Conservation (phyloP, 352 stramenopile genomes). For the Lagenidium sp. region DNA sequence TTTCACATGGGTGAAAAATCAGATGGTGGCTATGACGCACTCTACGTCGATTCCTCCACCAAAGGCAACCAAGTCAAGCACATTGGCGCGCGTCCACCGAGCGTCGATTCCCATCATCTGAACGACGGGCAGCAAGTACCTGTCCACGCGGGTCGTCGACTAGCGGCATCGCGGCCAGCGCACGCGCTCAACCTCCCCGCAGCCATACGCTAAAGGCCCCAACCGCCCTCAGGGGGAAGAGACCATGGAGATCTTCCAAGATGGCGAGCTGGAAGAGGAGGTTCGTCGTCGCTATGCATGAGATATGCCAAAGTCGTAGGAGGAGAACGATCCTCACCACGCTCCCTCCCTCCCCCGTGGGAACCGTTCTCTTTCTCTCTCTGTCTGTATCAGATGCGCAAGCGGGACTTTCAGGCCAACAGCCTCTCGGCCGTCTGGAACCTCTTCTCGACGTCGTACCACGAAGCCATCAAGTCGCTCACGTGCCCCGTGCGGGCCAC, state of each 20-base stretch:
- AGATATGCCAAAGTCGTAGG: no score
- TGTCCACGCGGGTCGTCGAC: neutral
- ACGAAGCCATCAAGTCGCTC: conserved; percentile 67
- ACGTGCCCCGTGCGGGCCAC: conserved; percentile 43
- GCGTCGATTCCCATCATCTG: neutral
- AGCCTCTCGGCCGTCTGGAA: conserved; percentile 55
- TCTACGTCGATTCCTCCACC: no score
- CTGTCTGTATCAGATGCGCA: conserved; percentile 39
- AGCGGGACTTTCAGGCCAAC: conserved; percentile 39
- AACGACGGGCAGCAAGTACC: neutral
- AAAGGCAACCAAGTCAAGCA: neutral
- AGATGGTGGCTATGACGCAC: no score
- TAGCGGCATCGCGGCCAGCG: neutral
- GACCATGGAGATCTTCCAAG: conserved; percentile 79
- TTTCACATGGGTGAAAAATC: no score
- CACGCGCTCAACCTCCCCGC: neutral
- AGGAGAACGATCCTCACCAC: no score
- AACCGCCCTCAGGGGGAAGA: no score
- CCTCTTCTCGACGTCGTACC: conserved; percentile 63
- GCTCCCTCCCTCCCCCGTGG: no score
- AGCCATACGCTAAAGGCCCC: no score
- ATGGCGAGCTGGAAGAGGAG: conserved; percentile 70
- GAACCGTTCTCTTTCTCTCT: no score
- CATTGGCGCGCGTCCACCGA: neutral
- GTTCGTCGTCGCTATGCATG: no score